A percentile compares a stretch with the other conserved stretches of the same genome.
These are phyloP conservation scores for Melaleuca alternifolia DNA, from an alignment of 345 rosid species.

Conservation along the genomic window DNA sequence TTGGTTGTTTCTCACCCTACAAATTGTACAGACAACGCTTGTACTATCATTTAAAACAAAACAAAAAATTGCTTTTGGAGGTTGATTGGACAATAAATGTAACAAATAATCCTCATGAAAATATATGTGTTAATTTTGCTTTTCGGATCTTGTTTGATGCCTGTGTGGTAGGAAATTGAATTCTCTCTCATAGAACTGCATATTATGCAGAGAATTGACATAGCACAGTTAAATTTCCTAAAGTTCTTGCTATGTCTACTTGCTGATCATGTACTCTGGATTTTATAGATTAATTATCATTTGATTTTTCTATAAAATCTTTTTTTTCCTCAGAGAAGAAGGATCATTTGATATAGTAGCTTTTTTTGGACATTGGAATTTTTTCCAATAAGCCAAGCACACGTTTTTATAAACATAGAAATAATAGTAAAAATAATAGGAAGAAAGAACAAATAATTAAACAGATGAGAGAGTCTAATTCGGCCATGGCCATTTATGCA, in stretches of 20 bases:
- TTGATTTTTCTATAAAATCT: background rate
- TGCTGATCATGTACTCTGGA: background rate
- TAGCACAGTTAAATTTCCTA: background rate
- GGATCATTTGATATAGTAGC: background rate
- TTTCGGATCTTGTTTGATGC: background rate
- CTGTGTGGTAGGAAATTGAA: background rate
- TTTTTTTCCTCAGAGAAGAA: background rate
- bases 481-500: background rate
- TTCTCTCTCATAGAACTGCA: background rate
- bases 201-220: background rate
- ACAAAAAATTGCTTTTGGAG: background rate
- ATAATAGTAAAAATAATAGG: too few species aligned
- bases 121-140: background rate
- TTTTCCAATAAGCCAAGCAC: background rate
- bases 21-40: background rate
- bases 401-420: background rate
- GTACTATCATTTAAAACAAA: background rate
- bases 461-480: background rate
- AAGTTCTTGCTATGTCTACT: background rate
- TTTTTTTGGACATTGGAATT: fast-evolving
- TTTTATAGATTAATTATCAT: background rate
- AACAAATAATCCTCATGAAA: background rate
- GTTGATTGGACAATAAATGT: background rate
- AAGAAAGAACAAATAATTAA: background rate
- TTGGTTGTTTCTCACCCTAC: background rate